Conservation (phyloP, 176 grass and related monocot species). For the Oryza brachyantha region DNA sequence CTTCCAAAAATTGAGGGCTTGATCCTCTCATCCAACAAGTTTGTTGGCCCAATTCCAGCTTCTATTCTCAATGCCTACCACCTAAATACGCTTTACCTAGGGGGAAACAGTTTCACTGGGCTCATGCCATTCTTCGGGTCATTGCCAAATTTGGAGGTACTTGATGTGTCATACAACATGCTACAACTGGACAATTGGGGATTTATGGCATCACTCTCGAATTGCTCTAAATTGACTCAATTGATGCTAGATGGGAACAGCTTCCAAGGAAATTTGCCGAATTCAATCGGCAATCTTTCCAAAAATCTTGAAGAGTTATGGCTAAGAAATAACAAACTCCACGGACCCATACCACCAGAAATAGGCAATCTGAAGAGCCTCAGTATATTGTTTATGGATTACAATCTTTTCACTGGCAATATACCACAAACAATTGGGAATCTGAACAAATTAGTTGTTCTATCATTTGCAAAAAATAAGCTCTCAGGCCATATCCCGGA, state of each 20-base stretch:
- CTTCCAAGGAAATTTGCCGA: slow-evolving; percentile 17
- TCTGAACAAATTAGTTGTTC: neutral
- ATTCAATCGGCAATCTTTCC: slow-evolving; percentile 20
- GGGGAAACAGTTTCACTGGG: neutral
- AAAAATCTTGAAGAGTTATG: neutral
- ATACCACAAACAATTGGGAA: slow-evolving; percentile 34
- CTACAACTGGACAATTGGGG: slow-evolving; percentile 30
- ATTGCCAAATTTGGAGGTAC: neutral
- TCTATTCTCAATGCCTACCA: neutral
- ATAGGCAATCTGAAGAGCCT: slow-evolving; percentile 25
- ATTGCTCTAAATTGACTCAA: neutral
- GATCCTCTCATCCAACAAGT: fast-evolving
- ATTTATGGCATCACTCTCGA: slow-evolving; percentile 20
- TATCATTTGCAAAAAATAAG: slow-evolving; percentile 25
- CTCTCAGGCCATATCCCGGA: slow-evolving; percentile 16
- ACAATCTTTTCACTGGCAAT: slow-evolving; percentile 34
- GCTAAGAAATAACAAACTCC: slow-evolving; percentile 12
- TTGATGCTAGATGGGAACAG: slow-evolving; percentile 25
- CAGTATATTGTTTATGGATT: neutral
- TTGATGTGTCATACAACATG: slow-evolving; percentile 12
- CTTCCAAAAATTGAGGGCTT: neutral
- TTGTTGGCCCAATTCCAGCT: neutral
- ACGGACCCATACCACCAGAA: neutral
- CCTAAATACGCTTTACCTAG: neutral
- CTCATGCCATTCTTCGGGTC: neutral